Evolutionary conservation across 2,329 filamentous ascomycete genomes (phyloP), one percentile per base, ranked within the genome.

Genomic region (Talaromyces islandicus): DNA sequence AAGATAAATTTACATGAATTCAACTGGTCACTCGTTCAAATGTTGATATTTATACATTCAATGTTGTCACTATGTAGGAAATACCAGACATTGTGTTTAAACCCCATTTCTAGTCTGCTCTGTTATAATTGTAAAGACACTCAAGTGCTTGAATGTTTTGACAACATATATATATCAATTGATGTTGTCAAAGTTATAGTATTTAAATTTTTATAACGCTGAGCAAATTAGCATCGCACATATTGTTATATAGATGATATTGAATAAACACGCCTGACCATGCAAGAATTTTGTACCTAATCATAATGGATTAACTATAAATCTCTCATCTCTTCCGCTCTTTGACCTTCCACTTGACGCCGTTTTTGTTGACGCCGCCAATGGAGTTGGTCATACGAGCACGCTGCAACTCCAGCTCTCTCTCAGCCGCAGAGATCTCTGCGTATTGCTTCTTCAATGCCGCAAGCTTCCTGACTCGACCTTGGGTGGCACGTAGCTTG

Each of bases 341-440:
- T 59, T 84, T 76, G 51, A 84, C 76, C 76, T 87, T 88, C 79
- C 85, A 88, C 67, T 85, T 87, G 66, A 85, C 75, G 9, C 85
- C 85, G 60, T 83, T 77, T 72, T 87, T 87, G 72, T 87, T 88
- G 58, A 82, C 78, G 0, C 85, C 85, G 19, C 85, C 85, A 3
- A 84, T 75, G 1, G 78, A 81, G 62, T 82, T 81, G 64, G 79
- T 81, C 85, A 88, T 87, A 70, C 81, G 82, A 10, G 81, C 85
- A 53, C 84, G 77, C 70, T 88, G 85, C 63, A 80, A 70, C 50
- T 86, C 84, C 24, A 88, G 71, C 66, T 83, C 81, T 25, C 80
- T 75, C 63, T 86, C 79, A 0, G 84, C 85, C 3, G 77, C 76
- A 30, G 77, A 73, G 19, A 88, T 78, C 65, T 85, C 80, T 24